These are phyloP conservation scores for Seminavis robusta DNA, from an alignment of 108 stramenopile genomes.

Conservation along the genomic window DNA sequence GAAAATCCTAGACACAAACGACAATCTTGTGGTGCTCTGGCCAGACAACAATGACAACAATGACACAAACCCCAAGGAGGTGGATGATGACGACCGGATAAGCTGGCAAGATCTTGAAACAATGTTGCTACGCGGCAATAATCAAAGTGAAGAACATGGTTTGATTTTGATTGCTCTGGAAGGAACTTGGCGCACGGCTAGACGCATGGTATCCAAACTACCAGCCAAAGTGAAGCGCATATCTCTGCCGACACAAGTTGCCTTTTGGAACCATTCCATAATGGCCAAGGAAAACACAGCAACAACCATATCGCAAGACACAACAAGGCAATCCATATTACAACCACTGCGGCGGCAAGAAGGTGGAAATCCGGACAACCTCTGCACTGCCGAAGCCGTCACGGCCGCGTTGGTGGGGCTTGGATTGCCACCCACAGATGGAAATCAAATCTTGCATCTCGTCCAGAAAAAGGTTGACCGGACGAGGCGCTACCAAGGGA, in stretches of 20 bases:
- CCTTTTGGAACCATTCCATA: too few species aligned
- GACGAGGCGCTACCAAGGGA: slow-evolving; percentile 12
- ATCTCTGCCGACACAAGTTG: too few species aligned
- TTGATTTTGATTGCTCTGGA: slow-evolving; percentile 36
- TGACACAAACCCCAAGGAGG: neutral
- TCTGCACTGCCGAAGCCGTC: slow-evolving; percentile 22
- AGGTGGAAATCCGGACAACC: neutral
- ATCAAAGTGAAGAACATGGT: slow-evolving; percentile 1
- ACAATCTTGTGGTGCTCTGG: slow-evolving; percentile 36
- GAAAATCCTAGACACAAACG: slow-evolving; percentile 11
- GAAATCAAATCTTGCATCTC: neutral
- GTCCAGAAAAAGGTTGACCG: slow-evolving; percentile 10
- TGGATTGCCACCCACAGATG: neutral
- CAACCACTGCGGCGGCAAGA: slow-evolving; percentile 35
- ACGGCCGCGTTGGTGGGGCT: slow-evolving; percentile 3
- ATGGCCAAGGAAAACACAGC: too few species aligned
- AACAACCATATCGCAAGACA: too few species aligned
- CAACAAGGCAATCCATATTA: slow-evolving; percentile 12
- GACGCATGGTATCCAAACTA: slow-evolving; percentile 45
- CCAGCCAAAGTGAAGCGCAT: too few species aligned
- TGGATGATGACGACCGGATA: too few species aligned
- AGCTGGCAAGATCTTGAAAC: too few species aligned
- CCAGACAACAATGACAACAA: slow-evolving; percentile 7
- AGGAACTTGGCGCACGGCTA: slow-evolving; percentile 46
- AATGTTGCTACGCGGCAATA: neutral